These are phyloP conservation scores for Phialemonium atrogriseum DNA, from an alignment of 2,329 filamentous ascomycete species.

Conservation along the genomic window DNA sequence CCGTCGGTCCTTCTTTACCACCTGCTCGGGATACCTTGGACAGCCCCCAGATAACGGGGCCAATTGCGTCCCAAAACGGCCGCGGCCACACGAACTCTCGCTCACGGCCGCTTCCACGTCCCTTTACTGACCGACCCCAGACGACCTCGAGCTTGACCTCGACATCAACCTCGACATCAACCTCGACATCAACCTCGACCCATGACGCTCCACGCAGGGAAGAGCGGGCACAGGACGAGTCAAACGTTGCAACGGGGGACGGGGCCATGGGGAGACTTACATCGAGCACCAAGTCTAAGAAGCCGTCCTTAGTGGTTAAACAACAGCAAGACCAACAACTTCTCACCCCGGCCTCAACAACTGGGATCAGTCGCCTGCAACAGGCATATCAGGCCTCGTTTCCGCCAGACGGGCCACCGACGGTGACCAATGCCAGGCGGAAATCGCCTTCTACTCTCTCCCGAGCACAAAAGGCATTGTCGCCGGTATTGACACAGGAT, in stretches of 20 bases:
- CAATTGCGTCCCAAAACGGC: constrained; percentile 7
- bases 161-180: constrained; percentile 4
- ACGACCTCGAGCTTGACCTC: neutral
- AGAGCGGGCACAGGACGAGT: constrained; percentile 3
- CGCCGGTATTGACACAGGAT: constrained; percentile 7
- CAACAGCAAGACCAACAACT: constrained; percentile 26
- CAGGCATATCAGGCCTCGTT: constrained; percentile 27
- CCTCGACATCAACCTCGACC: constrained; percentile 1
- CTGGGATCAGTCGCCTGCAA: constrained; percentile 20
- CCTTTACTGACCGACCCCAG: neutral
- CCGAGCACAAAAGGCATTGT: constrained; percentile 2
- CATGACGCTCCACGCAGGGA: constrained; percentile 3
- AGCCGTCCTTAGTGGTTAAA: constrained; percentile 33
- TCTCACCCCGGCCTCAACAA: constrained; percentile 31
- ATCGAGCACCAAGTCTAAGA: constrained; percentile 34
- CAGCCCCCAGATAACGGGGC: constrained; percentile 16
- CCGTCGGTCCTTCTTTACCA: constrained; percentile 29
- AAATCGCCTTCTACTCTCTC: constrained; percentile 6
- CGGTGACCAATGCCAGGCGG: constrained; percentile 10
- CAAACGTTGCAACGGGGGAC: constrained; percentile 17
- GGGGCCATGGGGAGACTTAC: constrained; percentile 37
- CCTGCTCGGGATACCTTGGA: constrained; percentile 17
- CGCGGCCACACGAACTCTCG: constrained; percentile 1
- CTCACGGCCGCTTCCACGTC: no score
- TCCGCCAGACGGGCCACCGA: constrained; percentile 11